A percentile compares a stretch with the other conserved stretches of the same genome.
phyloP scores from a whole-genome alignment of 257 asterid genomes.

The Scutellaria baicalensis region DNA sequence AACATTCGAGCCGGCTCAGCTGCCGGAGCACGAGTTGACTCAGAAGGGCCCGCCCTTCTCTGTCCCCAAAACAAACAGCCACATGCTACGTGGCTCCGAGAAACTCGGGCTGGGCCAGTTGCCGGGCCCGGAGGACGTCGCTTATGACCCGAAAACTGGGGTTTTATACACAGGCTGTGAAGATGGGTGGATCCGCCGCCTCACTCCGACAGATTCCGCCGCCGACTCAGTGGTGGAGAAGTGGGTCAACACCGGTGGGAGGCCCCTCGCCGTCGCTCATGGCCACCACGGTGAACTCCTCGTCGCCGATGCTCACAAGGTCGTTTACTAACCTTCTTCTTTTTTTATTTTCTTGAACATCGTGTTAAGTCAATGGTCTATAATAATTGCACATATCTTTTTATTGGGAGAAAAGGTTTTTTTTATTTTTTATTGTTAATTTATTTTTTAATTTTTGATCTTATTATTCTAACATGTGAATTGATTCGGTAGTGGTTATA shows the following conservation, averaged over 20 bases:
- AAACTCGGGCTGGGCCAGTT: conserved; percentile 56
- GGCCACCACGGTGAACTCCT: conserved; percentile 66
- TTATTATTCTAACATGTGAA: no score
- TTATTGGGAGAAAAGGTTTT: no score
- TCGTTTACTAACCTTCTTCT: not conserved
- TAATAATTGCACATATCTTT: no score
- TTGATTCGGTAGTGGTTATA: no score
- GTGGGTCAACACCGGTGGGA: conserved; percentile 87
- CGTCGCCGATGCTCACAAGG: conserved; percentile 74
- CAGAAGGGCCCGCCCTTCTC: conserved; percentile 14
- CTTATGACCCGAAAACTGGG: conserved; percentile 46
- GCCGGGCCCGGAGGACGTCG: conserved; percentile 69
- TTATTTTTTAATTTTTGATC: no score
- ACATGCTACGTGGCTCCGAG: conserved; percentile 50
- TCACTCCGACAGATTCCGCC: conserved; percentile 36
- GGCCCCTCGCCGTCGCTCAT: conserved; percentile 68
- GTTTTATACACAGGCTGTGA: conserved; percentile 60
- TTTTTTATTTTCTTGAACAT: not conserved
- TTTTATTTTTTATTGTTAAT: no score
- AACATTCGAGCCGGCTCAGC: conserved; percentile 50
- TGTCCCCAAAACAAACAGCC: conserved; percentile 36
- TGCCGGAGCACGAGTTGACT: conserved; percentile 35
- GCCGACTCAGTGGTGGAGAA: conserved; percentile 50
- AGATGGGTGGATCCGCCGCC: conserved; percentile 77
- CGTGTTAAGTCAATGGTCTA: no score